A percentile compares a stretch with the other conserved stretches of the same genome.
Conservation (phyloP, 768 basidiomycete genomes). For the Phylloporus sp. region DNA sequence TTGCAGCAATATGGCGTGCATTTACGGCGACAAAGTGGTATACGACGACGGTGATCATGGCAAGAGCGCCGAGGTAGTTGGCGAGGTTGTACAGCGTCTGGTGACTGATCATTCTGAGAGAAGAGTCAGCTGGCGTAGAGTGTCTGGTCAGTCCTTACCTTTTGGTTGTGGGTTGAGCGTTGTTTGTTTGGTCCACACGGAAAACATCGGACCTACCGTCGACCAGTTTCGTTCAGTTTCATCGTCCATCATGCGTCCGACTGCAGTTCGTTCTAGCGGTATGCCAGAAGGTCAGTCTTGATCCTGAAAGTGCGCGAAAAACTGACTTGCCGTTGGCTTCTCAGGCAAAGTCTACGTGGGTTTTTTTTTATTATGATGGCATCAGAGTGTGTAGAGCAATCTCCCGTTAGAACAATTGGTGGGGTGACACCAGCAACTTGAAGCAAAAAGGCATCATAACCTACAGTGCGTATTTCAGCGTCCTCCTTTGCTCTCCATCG, state of each 20-base stretch:
- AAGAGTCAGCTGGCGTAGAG: slow-evolving; percentile 1
- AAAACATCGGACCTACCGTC: slow-evolving; percentile 22
- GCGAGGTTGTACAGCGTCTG: slow-evolving; percentile 76
- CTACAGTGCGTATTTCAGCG: slow-evolving; percentile 61
- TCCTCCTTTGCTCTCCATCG: neutral
- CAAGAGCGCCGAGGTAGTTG: slow-evolving; percentile 75
- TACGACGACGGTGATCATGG: slow-evolving; percentile 82
- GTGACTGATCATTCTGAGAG: slow-evolving; percentile 66
- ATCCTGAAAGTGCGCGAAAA: neutral
- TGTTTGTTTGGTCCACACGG: slow-evolving; percentile 34
- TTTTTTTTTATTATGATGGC: slow-evolving; percentile 21
- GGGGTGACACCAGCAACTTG: slow-evolving; percentile 70
- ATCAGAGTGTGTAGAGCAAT: slow-evolving; percentile 1
- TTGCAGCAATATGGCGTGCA: slow-evolving; percentile 41
- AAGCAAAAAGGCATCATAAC: slow-evolving; percentile 72
- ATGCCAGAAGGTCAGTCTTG: slow-evolving; percentile 77
- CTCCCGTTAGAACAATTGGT: slow-evolving; percentile 71
- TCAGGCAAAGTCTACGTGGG: slow-evolving; percentile 81
- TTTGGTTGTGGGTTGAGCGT: slow-evolving; percentile 11
- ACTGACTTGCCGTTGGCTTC: slow-evolving; percentile 5
- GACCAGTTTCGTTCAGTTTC: slow-evolving; percentile 2
- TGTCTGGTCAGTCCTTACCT: slow-evolving; percentile 12
- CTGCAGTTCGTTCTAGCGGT: slow-evolving; percentile 55
- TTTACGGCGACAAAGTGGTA: slow-evolving; percentile 93
- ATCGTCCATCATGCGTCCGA: slow-evolving; percentile 40